Conservation (phyloP, 1,139 yeast genomes). For the Yamadazyma dushanensis region DNA sequence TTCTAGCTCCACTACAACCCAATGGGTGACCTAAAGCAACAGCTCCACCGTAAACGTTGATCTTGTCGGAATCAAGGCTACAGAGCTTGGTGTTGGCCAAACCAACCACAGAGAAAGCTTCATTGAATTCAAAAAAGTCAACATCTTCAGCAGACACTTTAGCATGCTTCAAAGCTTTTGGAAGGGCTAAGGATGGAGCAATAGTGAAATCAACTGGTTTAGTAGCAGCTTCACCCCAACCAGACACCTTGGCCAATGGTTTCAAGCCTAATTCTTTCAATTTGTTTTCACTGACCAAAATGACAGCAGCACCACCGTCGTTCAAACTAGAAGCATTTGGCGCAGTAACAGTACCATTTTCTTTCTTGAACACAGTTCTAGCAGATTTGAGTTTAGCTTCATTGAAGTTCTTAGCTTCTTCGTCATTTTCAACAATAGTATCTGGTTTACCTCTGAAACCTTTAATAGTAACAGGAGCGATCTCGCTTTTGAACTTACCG, state of each 20-base stretch:
- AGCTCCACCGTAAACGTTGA: constrained; percentile 97
- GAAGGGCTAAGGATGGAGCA: constrained; percentile 91
- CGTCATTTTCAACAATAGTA: constrained; percentile 66
- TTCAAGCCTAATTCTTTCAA: constrained; percentile 79
- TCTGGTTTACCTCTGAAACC: constrained; percentile 95
- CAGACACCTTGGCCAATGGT: constrained; percentile 84
- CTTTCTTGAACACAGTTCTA: constrained; percentile 90
- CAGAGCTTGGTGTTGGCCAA: constrained; percentile 82
- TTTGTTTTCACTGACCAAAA: constrained; percentile 80
- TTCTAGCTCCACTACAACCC: constrained; percentile 97
- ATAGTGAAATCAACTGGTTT: constrained; percentile 92
- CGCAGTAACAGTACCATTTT: constrained; percentile 92
- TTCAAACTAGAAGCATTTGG: constrained; percentile 95
- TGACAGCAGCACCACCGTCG: constrained; percentile 96
- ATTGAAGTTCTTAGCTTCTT: constrained; percentile 71
- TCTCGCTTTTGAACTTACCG: constrained; percentile 80
- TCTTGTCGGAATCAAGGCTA: constrained; percentile 62
- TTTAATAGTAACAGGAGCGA: constrained; percentile 82
- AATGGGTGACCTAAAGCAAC: constrained; percentile 97
- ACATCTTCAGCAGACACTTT: constrained; percentile 57
- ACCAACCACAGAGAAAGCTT: constrained; percentile 96
- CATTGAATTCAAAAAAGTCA: constrained; percentile 89
- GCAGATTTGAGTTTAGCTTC: constrained; percentile 75
- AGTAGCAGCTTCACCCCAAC: constrained; percentile 99
- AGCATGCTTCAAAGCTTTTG: constrained; percentile 93